These are phyloP conservation scores for Naganishia albida DNA, from an alignment of 1,284 basidiomycete genomes.

Conservation along the genomic window DNA sequence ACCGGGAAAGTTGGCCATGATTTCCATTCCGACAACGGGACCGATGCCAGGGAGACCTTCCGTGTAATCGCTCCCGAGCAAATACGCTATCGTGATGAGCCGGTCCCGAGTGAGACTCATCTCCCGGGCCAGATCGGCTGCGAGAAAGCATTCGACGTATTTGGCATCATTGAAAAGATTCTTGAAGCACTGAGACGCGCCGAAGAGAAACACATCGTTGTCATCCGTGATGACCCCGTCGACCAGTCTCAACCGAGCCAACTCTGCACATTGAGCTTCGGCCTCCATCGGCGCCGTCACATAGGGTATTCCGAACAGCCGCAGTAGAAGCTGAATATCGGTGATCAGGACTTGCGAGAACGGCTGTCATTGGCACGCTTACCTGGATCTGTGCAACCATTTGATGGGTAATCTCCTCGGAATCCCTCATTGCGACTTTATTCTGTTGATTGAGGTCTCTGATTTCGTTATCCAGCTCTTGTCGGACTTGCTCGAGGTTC, in stretches of 20 bases:
- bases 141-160: constrained; percentile 93
- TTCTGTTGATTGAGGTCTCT: constrained; percentile 74
- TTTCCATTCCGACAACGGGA: constrained; percentile 94
- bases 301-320: constrained; percentile 95
- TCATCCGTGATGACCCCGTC: constrained; percentile 99
- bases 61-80: constrained; percentile 95
- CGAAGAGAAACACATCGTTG: constrained; percentile 98
- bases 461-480: constrained; percentile 92
- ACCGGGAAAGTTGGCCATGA: constrained; percentile 86
- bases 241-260: constrained; percentile 80
- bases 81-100: constrained; percentile 84
- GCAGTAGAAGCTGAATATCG: constrained; percentile 62
- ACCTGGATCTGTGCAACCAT: constrained; percentile 94
- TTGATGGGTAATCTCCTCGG: constrained; percentile 90
- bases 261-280: constrained; percentile 95
- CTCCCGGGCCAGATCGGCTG: constrained; percentile 81
- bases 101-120: constrained; percentile 83
- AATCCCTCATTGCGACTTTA: constrained; percentile 85
- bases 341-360: constrained; percentile 55
- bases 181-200: constrained; percentile 88
- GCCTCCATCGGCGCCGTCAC: constrained; percentile 99
- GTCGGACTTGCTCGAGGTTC: constrained; percentile 74
- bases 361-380: constrained; percentile 52
- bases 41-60: constrained; percentile 94
- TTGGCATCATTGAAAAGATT: constrained; percentile 99